These are phyloP conservation scores for Citropsis articulata DNA, from an alignment of 345 rosid species.

Conservation along the genomic window DNA sequence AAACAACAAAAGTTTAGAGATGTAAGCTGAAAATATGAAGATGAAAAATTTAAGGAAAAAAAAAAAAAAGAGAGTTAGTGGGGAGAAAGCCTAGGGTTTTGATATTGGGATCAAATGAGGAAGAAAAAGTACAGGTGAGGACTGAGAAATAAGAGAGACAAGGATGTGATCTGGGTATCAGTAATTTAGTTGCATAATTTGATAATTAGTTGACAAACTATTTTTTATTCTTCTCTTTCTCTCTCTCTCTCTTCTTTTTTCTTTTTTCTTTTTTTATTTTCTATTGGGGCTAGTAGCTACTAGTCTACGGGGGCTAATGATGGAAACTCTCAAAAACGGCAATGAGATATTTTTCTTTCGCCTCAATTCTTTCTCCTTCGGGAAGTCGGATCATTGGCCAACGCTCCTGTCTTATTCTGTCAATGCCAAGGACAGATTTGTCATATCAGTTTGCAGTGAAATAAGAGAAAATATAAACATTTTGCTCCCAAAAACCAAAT, in stretches of 20 bases:
- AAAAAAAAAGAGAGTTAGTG: neutral
- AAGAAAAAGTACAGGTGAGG: neutral
- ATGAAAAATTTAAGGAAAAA: too few species aligned
- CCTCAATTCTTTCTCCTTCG: conserved; percentile 8
- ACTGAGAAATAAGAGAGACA: neutral
- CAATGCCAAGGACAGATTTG: neutral
- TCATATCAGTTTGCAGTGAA: neutral
- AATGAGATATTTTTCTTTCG: conserved; percentile 18
- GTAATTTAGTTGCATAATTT: neutral
- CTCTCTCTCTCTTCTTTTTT: neutral
- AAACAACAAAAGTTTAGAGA: neutral
- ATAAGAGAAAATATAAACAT: neutral
- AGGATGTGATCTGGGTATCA: neutral
- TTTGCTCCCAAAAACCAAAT: neutral
- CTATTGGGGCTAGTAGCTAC: neutral
- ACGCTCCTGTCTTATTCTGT: neutral
- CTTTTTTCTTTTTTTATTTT: neutral
- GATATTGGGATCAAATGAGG: neutral
- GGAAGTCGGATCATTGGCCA: neutral
- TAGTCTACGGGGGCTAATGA: neutral
- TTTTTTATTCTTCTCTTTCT: neutral
- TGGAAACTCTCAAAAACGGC: conserved; percentile 8
- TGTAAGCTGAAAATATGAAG: neutral
- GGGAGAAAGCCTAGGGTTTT: neutral
- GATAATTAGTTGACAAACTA: neutral